phyloP scores from a whole-genome alignment of 495 filamentous ascomycete species.

The Bryoglossum gracile region DNA sequence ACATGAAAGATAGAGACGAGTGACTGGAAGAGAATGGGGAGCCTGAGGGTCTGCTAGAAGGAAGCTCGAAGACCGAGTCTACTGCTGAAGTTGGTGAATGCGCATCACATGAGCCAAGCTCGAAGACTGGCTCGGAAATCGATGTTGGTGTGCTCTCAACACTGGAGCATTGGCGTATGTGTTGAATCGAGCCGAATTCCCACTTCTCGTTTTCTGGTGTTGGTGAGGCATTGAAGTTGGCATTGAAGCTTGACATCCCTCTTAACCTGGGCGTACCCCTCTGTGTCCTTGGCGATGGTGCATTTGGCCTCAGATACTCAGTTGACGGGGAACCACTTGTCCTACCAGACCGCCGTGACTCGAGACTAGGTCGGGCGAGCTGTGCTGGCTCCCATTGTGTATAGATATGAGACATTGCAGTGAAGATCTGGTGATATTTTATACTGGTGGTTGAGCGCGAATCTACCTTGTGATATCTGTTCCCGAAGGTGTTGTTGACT shows the following conservation, averaged over 20 bases:
- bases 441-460: no score
- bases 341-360: neutral
- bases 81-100: conserved; percentile 13
- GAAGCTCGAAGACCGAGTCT: conserved; percentile 19
- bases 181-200: conserved; percentile 15
- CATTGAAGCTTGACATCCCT: neutral
- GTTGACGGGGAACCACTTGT: neutral
- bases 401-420: conserved; percentile 17
- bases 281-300: neutral
- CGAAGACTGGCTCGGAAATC: no score
- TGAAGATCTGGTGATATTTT: no score
- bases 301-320: conserved; percentile 1
- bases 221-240: conserved; percentile 2
- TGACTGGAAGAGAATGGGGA: conserved; percentile 16
- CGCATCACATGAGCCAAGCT: neutral
- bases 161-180: conserved; percentile 12
- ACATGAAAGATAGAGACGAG: conserved; percentile 13
- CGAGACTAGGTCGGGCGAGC: neutral
- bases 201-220: conserved; percentile 7
- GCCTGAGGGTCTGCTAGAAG: neutral
- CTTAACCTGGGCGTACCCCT: neutral
- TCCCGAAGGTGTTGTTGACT: no score
- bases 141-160: no score
- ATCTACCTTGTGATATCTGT: no score
- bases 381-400: conserved; percentile 12